phyloP scores from a whole-genome alignment of 441 rosid species.

The Biscutella auriculata region DNA sequence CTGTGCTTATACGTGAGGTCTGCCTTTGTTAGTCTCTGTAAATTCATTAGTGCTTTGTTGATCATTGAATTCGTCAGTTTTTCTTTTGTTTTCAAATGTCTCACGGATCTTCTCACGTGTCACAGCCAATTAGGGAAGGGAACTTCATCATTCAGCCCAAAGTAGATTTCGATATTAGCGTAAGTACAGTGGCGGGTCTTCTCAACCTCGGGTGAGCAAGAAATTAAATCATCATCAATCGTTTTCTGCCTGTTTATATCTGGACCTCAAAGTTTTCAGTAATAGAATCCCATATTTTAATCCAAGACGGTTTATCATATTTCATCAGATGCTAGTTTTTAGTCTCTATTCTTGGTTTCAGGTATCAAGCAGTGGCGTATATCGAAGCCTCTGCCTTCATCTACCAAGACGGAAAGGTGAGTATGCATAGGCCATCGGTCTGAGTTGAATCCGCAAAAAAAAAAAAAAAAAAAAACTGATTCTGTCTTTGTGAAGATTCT shows the following conservation, averaged over 20 bases:
- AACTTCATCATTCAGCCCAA: slow-evolving; percentile 98
- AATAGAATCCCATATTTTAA: background rate
- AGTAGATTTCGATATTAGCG: slow-evolving; percentile 96
- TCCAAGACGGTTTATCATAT: background rate
- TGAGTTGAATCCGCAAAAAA: background rate
- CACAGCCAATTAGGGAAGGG: slow-evolving; percentile 96
- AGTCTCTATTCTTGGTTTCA: slow-evolving; percentile 24
- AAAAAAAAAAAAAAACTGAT: too few relatives aligned
- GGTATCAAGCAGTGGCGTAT: slow-evolving; percentile 95
- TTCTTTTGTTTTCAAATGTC: background rate
- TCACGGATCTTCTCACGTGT: slow-evolving; percentile 9
- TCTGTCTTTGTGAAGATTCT: slow-evolving; percentile 44
- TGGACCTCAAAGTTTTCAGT: background rate
- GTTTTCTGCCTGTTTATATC: background rate
- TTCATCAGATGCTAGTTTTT: background rate
- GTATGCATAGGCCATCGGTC: background rate
- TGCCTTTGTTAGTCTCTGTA: slow-evolving; percentile 18
- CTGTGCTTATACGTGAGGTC: slow-evolving; percentile 92
- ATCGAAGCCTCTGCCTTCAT: slow-evolving; percentile 94
- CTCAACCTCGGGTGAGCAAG: slow-evolving; percentile 87
- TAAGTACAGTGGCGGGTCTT: slow-evolving; percentile 95
- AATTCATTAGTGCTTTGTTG: background rate
- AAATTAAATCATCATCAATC: slow-evolving; percentile 6
- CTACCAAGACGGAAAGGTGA: slow-evolving; percentile 94
- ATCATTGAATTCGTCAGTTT: background rate